Base-by-base conservation (phyloP, 2,329 filamentous ascomycete species). In the Meredithiella fracta region DNA sequence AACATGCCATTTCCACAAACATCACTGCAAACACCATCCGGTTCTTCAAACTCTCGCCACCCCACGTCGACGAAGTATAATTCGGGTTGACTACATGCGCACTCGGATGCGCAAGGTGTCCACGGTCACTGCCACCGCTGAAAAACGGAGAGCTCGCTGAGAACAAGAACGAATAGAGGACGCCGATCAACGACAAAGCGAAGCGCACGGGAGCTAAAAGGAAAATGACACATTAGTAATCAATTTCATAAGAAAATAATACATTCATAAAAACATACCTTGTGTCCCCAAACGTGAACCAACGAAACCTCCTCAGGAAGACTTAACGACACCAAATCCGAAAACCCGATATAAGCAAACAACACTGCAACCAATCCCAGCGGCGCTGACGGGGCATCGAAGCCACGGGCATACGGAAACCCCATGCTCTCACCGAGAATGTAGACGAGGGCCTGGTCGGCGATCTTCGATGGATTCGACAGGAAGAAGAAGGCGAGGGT, bases 401-500 rank as follows among this genome's bases (percentile, higher is more conserved):
- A 85, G 59, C 78, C 75, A 51, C 80, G 76, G 0, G 82, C 78
- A 44, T 78, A 71, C 2, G 83, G 82, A 66, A 95, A 77, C 62
- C 83, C 80, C 80, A 94, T 86, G 54, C 86, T 80, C 68, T 94
- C 85, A 55, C 88, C 88, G 25, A 95, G 71, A 29, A 95, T 77
- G 62, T 80, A 86, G 51, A 95, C 86, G 22, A 94, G 68, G 54
- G 83, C 81, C 64, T 94, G 87, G 65, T 91, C 83, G 51, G 85
- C 80, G 63, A 96, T 75, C 47, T 78, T 74, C 59, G 72, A 70
- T 4, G 90, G 90, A 58, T 76, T 82, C 44, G 79, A 83, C 63
- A 94, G 75, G 70, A 96, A 84, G 72, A 92, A 87, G 69, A 83
- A 89, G 63, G 83, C 88, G 51, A 92, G 73, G 4, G 86, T 86